These are phyloP conservation scores for Aspergillus carlsbadensis DNA, from an alignment of 495 filamentous ascomycete genomes.

Conservation along the genomic window DNA sequence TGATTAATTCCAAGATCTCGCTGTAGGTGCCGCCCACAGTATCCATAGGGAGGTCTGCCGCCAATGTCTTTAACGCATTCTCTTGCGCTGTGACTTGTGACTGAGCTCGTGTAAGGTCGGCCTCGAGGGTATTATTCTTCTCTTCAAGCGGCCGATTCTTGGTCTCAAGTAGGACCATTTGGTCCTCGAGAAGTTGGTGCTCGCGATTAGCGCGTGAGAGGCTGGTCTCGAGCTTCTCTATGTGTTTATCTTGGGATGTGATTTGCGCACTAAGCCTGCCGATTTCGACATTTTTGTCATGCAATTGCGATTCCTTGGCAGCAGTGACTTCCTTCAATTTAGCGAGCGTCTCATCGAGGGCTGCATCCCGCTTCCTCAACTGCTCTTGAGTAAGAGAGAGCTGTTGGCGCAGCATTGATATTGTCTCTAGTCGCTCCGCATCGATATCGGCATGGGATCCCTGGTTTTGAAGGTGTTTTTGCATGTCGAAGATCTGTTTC, in stretches of 20 bases:
- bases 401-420: constrained; percentile 41
- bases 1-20: constrained; percentile 44
- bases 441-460: constrained; percentile 25
- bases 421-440: constrained; percentile 36
- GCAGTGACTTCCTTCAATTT: constrained; percentile 38
- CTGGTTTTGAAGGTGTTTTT: constrained; percentile 34
- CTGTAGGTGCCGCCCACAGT: constrained; percentile 38
- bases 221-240: constrained; percentile 38
- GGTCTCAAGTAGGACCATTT: constrained; percentile 36
- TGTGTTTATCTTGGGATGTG: constrained; percentile 34
- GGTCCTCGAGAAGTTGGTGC: constrained; percentile 34
- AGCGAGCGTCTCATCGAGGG: constrained; percentile 37
- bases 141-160: constrained; percentile 43
- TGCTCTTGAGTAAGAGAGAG: constrained; percentile 39
- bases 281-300: constrained; percentile 39
- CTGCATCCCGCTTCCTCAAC: constrained; percentile 35
- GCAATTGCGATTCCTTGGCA: constrained; percentile 35
- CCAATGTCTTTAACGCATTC: constrained; percentile 41
- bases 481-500: constrained; percentile 36
- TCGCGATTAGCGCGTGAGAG: constrained; percentile 34
- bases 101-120: constrained; percentile 39
- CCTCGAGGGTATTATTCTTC: constrained; percentile 43
- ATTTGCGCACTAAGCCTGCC: constrained; percentile 43
- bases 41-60: constrained; percentile 38
- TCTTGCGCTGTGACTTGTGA: constrained; percentile 45